Evolutionary conservation across 257 asterid genomes (phyloP).

Genomic region (Avicennia marina): DNA sequence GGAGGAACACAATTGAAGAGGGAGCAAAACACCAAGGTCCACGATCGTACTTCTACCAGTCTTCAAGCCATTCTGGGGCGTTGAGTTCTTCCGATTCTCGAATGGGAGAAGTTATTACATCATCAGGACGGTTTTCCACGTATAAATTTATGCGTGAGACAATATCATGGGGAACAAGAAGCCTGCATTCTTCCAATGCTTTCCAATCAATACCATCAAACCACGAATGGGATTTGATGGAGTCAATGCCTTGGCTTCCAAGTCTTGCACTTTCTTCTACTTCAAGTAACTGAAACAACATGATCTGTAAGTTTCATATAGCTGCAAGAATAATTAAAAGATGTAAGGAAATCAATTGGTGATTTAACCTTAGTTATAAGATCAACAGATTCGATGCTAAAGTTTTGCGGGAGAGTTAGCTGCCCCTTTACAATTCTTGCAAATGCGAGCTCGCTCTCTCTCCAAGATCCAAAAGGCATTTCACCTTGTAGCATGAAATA

Average conservation of each 20-base stretch:
- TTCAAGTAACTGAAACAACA: slow-evolving; percentile 59
- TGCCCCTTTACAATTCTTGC: slow-evolving; percentile 86
- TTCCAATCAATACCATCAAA: slow-evolving; percentile 68
- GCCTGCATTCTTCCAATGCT: slow-evolving; percentile 39
- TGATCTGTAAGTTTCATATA: slow-evolving; percentile 13
- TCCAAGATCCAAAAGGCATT: slow-evolving; percentile 98
- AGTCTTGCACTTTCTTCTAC: slow-evolving; percentile 82
- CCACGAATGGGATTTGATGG: slow-evolving; percentile 83
- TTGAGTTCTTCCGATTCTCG: slow-evolving; percentile 50
- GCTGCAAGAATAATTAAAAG: neutral
- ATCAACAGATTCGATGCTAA: slow-evolving; percentile 68
- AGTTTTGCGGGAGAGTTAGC: slow-evolving; percentile 62
- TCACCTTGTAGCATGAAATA: slow-evolving; percentile 94
- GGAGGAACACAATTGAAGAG: neutral
- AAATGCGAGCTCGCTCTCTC: slow-evolving; percentile 87
- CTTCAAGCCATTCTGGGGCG: slow-evolving; percentile 83
- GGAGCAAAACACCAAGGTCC: neutral
- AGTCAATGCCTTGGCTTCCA: slow-evolving; percentile 65
- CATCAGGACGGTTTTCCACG: slow-evolving; percentile 44
- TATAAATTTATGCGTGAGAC: slow-evolving; percentile 57
- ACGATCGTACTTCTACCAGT: slow-evolving; percentile 44
- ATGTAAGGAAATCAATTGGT: slow-evolving; percentile 3
- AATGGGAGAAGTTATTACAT: slow-evolving; percentile 36
- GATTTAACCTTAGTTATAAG: slow-evolving; percentile 71
- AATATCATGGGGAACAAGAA: slow-evolving; percentile 54